Evolutionary conservation across 345 rosid species (phyloP), one percentile per base, ranked within the genome.

Genomic region (Moringa oleifera): DNA sequence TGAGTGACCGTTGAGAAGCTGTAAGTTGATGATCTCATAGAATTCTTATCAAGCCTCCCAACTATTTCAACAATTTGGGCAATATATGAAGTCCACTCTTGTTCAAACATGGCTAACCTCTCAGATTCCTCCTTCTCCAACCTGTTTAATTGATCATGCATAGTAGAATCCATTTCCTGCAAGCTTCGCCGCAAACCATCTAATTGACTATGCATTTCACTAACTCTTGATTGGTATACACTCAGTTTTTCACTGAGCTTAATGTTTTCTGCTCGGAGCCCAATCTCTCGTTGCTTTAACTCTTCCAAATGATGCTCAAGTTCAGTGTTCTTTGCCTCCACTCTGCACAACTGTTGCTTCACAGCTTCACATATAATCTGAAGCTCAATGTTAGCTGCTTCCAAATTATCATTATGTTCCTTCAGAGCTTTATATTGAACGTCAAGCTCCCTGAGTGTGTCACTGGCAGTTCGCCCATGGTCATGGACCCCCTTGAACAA

Each of bases 141-240:
- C 56, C 68, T 79, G 69, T 83, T 85, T 57, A 93, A 65, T 66
- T 76, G 86, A 70, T 70, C 70, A 56, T 68, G 74, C 60, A 82
- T 70, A 33, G 55, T 53, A 28, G 85, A 77, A 56, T 65, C 62
- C 63, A 60, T 70, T 68, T 82, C 78, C 56, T 77, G 76, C 37
- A 80, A 77, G 59, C 65, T 79, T 62, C 51, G 62, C 80, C 75
- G 88, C 55, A 78, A 77, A 59, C 75, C 83, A 67, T 65, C 71
- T 64, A 87, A 70, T 63, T 83, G 89, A 70, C 63, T 72, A 73
- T 88, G 87, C 78, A 93, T 77, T 59, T 73, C 82, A 20, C 61
- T 18, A 59, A 74, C 63, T 78, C 73, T 80, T 25, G 71, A 69
- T 69, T 73, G 63, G 67, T 59, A 73, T 63, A 73, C 75, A 21